phyloP scores from a whole-genome alignment of 1,139 yeast species.

The Geotrichum reessii region DNA sequence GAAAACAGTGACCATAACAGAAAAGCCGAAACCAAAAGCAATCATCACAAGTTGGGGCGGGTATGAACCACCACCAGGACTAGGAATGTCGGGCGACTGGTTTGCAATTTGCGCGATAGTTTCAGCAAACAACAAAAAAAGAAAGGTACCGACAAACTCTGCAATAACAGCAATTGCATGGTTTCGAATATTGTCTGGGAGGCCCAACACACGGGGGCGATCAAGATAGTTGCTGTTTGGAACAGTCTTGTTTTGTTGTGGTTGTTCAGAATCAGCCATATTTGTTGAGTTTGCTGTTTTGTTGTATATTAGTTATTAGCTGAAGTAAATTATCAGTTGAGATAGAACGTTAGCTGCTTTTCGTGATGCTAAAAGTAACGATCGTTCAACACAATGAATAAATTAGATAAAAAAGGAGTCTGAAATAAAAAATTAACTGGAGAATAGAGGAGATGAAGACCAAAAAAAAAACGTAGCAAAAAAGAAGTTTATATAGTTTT shows the following conservation, averaged over 20 bases:
- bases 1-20: slow-evolving; percentile 71
- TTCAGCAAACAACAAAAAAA: slow-evolving; percentile 77
- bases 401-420: neutral
- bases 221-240: slow-evolving; percentile 2
- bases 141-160: slow-evolving; percentile 82
- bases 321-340: neutral
- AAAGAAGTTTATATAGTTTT: neutral
- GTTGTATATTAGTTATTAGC: neutral
- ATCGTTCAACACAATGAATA: neutral
- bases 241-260: neutral
- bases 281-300: no score
- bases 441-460: neutral
- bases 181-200: slow-evolving; percentile 44
- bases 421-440: no score
- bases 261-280: neutral
- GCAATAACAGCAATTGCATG: slow-evolving; percentile 51
- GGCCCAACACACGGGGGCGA: slow-evolving; percentile 28
- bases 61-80: slow-evolving; percentile 43
- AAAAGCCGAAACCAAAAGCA: slow-evolving; percentile 81
- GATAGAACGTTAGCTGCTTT: no score
- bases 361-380: neutral
- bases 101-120: slow-evolving; percentile 83
- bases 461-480: neutral
- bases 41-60: slow-evolving; percentile 74
- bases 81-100: slow-evolving; percentile 48